phyloP scores from a whole-genome alignment of 2,329 filamentous ascomycete genomes.

The Arthroderma sp. region DNA sequence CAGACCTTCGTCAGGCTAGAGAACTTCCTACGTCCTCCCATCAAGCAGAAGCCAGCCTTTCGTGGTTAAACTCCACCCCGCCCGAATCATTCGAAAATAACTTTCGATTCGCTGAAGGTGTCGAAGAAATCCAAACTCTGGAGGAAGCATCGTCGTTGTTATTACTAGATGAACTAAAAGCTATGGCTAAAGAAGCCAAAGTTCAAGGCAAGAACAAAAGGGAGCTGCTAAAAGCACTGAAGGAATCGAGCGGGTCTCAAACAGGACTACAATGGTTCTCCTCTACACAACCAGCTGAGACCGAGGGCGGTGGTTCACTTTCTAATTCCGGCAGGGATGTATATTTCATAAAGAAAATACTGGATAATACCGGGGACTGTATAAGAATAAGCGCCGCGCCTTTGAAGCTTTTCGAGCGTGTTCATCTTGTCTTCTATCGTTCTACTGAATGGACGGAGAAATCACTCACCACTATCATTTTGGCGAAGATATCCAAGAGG shows the following conservation, averaged over 20 bases:
- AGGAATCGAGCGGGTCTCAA: constrained; percentile 61
- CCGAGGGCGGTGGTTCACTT: constrained; percentile 46
- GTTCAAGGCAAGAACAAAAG: constrained; percentile 78
- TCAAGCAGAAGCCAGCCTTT: constrained; percentile 25
- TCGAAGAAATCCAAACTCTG: constrained; percentile 60
- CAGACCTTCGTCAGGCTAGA: constrained; percentile 47
- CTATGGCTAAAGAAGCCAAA: constrained; percentile 71
- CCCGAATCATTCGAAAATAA: constrained; percentile 38
- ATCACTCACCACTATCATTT: constrained; percentile 83
- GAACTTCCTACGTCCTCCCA: constrained; percentile 39
- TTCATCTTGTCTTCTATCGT: constrained; percentile 90
- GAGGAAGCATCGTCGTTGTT: constrained; percentile 75
- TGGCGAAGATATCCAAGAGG: constrained; percentile 74
- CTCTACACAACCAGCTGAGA: constrained; percentile 39
- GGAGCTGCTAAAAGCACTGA: constrained; percentile 61
- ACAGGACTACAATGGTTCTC: constrained; percentile 58
- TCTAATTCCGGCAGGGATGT: constrained; percentile 48
- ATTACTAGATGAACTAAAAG: constrained; percentile 76
- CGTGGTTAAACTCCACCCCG: constrained; percentile 36
- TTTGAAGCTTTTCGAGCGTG: constrained; percentile 77
- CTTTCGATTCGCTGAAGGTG: constrained; percentile 72
- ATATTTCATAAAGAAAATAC: constrained; percentile 65
- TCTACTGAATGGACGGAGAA: constrained; percentile 97
- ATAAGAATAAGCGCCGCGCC: constrained; percentile 62
- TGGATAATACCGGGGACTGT: constrained; percentile 66